phyloP scores from a whole-genome alignment of 345 rosid genomes.

The Murraya koenigii region DNA sequence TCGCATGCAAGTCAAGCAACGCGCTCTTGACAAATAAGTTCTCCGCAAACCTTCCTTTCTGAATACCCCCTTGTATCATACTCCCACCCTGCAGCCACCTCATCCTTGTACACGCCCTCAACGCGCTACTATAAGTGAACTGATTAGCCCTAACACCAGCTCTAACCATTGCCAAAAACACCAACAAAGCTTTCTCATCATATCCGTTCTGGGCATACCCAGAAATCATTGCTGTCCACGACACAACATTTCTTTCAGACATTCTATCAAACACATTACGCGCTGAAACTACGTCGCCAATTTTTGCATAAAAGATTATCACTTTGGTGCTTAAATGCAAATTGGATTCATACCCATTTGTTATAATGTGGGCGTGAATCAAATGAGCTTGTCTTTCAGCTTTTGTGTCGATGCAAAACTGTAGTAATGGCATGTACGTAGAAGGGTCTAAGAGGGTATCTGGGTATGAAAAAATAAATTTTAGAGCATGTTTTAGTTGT shows the following conservation, averaged over 20 bases:
- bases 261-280: conserved; percentile 59
- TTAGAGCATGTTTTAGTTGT: conserved; percentile 4
- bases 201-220: conserved; percentile 37
- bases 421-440: conserved; percentile 33
- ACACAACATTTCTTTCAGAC: conserved; percentile 48
- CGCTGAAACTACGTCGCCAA: conserved; percentile 34
- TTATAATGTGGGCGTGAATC: conserved; percentile 44
- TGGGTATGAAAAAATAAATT: not conserved
- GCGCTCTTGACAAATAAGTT: conserved; percentile 54
- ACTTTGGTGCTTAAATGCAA: conserved; percentile 43
- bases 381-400: conserved; percentile 21
- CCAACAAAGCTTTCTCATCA: conserved; percentile 30
- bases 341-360: conserved; percentile 39
- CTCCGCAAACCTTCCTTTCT: conserved; percentile 44
- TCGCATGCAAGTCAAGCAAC: conserved; percentile 58
- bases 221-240: conserved; percentile 72
- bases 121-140: conserved; percentile 50
- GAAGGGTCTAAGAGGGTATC: conserved; percentile 7
- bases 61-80: conserved; percentile 61
- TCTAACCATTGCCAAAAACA: conserved; percentile 45
- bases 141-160: conserved; percentile 45
- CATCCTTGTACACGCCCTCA: conserved; percentile 45
- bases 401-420: conserved; percentile 29
- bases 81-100: conserved; percentile 41
- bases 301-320: conserved; percentile 32